phyloP scores from a whole-genome alignment of 2,329 filamentous ascomycete species.

The Aspergillus sp. region DNA sequence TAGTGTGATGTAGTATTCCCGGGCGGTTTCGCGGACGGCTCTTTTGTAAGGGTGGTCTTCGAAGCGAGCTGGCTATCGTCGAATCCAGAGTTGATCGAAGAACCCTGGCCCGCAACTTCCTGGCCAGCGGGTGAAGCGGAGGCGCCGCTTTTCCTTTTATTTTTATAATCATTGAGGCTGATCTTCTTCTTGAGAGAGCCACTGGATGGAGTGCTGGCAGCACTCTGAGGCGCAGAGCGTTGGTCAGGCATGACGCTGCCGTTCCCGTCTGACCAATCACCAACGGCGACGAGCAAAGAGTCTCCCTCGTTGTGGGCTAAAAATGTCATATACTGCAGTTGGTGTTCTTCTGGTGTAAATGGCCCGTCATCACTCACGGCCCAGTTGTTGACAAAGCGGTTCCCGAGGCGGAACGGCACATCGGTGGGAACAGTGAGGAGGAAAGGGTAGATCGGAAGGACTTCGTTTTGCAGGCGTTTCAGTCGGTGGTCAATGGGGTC shows the following conservation, averaged over 20 bases:
- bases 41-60: conserved; percentile 15
- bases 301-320: conserved; percentile 57
- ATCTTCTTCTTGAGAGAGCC: conserved; percentile 59
- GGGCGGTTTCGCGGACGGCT: conserved; percentile 11
- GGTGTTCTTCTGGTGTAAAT: conserved; percentile 55
- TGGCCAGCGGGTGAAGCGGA: conserved; percentile 24
- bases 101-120: conserved; percentile 17
- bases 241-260: conserved; percentile 46
- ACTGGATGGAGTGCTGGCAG: conserved; percentile 40
- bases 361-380: conserved; percentile 49
- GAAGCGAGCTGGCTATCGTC: conserved; percentile 19
- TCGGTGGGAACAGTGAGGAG: conserved; percentile 47
- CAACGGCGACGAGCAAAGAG: conserved; percentile 50
- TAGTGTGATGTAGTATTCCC: conserved; percentile 1
- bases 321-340: conserved; percentile 62
- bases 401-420: conserved; percentile 43
- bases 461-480: conserved; percentile 38
- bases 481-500: conserved; percentile 35
- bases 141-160: conserved; percentile 45
- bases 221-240: conserved; percentile 35
- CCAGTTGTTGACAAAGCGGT: conserved; percentile 46
- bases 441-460: conserved; percentile 45
- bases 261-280: conserved; percentile 52
- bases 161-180: conserved; percentile 60
- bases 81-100: conserved; percentile 12